Evolutionary conservation across 257 asterid species (phyloP).

Genomic region (Solanum habrochaites): DNA sequence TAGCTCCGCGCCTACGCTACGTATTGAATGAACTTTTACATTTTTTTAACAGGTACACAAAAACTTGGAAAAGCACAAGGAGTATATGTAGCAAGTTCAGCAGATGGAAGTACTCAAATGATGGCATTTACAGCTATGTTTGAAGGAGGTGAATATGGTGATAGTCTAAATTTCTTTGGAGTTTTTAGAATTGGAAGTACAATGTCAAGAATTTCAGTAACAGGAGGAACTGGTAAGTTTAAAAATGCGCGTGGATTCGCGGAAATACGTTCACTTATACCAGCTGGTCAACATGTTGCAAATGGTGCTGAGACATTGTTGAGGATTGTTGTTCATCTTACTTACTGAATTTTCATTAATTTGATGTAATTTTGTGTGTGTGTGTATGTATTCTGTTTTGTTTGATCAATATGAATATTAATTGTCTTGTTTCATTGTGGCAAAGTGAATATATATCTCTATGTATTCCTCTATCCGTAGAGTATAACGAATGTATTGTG

Average conservation of each 20-base stretch:
- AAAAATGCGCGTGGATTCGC: conserved; percentile 46
- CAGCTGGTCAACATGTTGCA: conserved; percentile 34
- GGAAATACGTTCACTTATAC: conserved; percentile 30
- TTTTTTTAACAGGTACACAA: conserved; percentile 3
- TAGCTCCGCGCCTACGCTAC: background rate
- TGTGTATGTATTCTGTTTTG: background rate
- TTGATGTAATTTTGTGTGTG: background rate
- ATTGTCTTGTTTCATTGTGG: background rate
- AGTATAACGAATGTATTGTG: background rate
- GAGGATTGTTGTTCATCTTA: conserved; percentile 29
- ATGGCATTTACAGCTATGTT: conserved; percentile 42
- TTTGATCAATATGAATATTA: background rate
- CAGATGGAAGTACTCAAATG: conserved; percentile 38
- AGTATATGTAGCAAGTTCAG: conserved; percentile 42
- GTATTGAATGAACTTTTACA: background rate
- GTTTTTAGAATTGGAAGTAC: conserved; percentile 36
- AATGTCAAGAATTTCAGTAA: conserved; percentile 31
- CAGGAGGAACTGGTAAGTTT: conserved; percentile 44
- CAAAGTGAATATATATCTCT: background rate
- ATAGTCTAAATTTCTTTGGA: conserved; percentile 35
- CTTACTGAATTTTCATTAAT: conserved; percentile 5
- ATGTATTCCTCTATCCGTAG: background rate
- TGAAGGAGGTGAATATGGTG: conserved; percentile 51
- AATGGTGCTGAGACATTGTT: conserved; percentile 43
- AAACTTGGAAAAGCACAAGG: conserved; percentile 38